Base-by-base conservation (phyloP, 164 flowering plant genomes). In the Vitis rupestris region DNA sequence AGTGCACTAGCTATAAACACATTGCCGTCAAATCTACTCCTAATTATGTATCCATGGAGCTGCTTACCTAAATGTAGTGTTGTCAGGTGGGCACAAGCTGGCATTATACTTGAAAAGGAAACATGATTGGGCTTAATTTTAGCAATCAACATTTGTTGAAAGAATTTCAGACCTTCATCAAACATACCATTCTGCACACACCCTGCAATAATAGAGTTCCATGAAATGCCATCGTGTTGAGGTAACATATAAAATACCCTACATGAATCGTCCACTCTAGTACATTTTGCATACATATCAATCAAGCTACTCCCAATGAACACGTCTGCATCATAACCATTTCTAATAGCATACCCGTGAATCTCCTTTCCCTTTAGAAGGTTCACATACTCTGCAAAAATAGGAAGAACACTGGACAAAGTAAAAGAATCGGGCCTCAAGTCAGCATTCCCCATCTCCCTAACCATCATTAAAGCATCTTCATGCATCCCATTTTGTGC, bases 271-370 rank as follows among this genome's bases (percentile, higher is more conserved):
- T 82, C 87, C 19, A 88, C 76, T 53, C 81, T 75, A 2, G 79
- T 73, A 74, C 97, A 90, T 52, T 90, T 94, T 3, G 93, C 93
- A 76, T 94, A 92, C 99, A 94, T 91, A 74, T 89, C 94, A 67
- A 92, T 86, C 78, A 95, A 83, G 75, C 98, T 81, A 75, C 99
- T 93, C 15, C 88, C 93, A 44, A 90, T 81, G 68, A 76, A 91
- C 53, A 86, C 79, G 70, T 90, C 88, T 10, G 64, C 44, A 72
- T 86, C 88, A 60, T 86, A 79, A 66, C 90, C 86, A 63, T 86
- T 87, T 65, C 94, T 82, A 14, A 89, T 70, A 5, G 87, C 82
- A 77, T 84, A 94, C 0, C 90, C 95, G 73, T 92, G 99, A 66
- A 89, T 87, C 81, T 89, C 97, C 79, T 86, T 91, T 66, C 99